Base-by-base conservation (phyloP, 345 rosid genomes). In the Abelmoschus esculentus region DNA sequence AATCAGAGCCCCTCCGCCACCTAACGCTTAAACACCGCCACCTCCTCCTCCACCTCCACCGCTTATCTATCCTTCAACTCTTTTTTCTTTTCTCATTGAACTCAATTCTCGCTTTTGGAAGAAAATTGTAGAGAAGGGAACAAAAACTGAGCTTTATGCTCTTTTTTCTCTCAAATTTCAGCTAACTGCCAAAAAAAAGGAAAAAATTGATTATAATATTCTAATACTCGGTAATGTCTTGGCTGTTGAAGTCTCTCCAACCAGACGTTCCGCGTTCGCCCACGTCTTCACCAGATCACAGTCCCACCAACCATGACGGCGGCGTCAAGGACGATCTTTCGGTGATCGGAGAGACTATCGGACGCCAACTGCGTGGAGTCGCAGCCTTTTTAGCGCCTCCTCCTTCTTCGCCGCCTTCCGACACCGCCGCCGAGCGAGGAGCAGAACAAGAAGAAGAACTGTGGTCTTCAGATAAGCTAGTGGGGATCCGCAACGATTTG, bases 361-460 rank as follows among this genome's bases (percentile, higher is more conserved):
- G 86, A 66, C 81, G 87, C n/a, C 89, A 81, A 54, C 59, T 86
- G 36, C 86, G 87, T 1, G 87, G 87, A 26, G 87, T 88, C 3
- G 90, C 90, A 3, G 72, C 84, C 61, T 88, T 88, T 75, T 78
- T 86, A 2, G 89, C 90, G 0, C 93, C 89, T 1, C 85, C 89
- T 34, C 86, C 77, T 38, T 17, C 80, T 1, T 31, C 15, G 12
- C 42, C 15, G 13, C 13, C 55, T 65, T 32, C 81, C 14, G 3
- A 2, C 71, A 49, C 55, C 15, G 19, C 44, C 29, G 29, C 77
- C 55, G 56, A 70, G 55, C 18, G 12, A 47, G 7, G 3, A 3
- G 3, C 40, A 55, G 13, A 31, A 42, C 34, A 17, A 55, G 52
- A 34, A 56, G 62, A 36, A 4, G 36, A 40, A 18, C 12, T 2